Conservation (phyloP, 2,329 filamentous ascomycete genomes). For the Cladosporium sp. region DNA sequence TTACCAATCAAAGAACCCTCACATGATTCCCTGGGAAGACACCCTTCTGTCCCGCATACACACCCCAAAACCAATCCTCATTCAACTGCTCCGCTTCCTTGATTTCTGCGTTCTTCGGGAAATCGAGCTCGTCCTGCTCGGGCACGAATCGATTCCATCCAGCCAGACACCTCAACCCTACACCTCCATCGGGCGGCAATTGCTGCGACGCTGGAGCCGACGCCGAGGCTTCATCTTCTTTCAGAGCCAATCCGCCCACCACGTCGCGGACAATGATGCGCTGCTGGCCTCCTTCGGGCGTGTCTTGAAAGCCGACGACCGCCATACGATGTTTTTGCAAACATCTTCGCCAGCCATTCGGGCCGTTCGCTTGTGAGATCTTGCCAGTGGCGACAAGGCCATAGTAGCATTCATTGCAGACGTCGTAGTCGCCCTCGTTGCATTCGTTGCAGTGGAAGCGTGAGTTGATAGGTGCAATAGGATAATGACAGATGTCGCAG, state of each 20-base stretch:
- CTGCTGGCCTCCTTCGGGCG: slow-evolving; percentile 62
- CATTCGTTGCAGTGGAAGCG: slow-evolving; percentile 82
- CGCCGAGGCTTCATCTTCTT: slow-evolving; percentile 41
- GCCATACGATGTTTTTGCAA: slow-evolving; percentile 80
- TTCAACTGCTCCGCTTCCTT: slow-evolving; percentile 84
- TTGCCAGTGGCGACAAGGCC: slow-evolving; percentile 62
- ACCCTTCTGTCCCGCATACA: slow-evolving; percentile 77
- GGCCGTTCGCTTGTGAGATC: slow-evolving; percentile 73
- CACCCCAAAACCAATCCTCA: slow-evolving; percentile 85
- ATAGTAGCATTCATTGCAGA: slow-evolving; percentile 77
- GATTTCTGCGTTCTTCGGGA: slow-evolving; percentile 81
- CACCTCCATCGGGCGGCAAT: slow-evolving; percentile 67
- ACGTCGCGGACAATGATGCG: slow-evolving; percentile 69
- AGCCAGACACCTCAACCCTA: slow-evolving; percentile 64
- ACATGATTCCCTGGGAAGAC: slow-evolving; percentile 82
- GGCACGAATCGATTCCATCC: slow-evolving; percentile 78
- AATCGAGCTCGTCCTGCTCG: slow-evolving; percentile 72
- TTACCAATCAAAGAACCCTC: slow-evolving; percentile 31
- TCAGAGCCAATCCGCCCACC: slow-evolving; percentile 73
- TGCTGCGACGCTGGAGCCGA: background rate
- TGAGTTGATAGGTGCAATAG: slow-evolving; percentile 67
- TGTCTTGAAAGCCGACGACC: slow-evolving; percentile 71
- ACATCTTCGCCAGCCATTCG: slow-evolving; percentile 81
- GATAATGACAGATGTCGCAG: slow-evolving; percentile 75
- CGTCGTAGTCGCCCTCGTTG: slow-evolving; percentile 79